Base-by-base conservation (phyloP, 139 green algal species). In the Chlorella sp. region DNA sequence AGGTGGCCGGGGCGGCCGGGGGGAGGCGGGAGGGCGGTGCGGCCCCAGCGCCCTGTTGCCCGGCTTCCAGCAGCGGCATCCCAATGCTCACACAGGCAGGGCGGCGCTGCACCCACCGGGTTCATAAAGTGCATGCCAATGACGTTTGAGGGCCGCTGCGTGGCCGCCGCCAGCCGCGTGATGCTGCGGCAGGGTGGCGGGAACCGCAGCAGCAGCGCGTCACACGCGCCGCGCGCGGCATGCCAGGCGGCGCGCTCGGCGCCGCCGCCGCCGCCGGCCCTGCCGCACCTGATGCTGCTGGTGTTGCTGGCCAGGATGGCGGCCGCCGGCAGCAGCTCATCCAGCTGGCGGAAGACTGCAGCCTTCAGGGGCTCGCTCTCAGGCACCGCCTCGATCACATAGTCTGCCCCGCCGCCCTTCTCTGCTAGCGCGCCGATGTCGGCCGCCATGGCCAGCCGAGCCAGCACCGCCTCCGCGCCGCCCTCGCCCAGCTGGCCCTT, bases 121-220 rank as follows among this genome's bases (percentile, higher is more conserved):
- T 97, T 96, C 90, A 95, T 97, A 79, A 94, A 94, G 73, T 95
- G 91, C 89, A 96, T 88, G 67, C 93, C 91, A 23, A 95, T 82
- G 61, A 97, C 91, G 42, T 86, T 64, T 56, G 93, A 74, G 3
- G 94, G 92, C 36, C 89, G 82, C 27, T n/a, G 67, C n/a, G 93
- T 98, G 29, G 80, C 89, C 9, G 91, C 83, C 3, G 91, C 95
- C 27, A 98, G 82, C 21, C 94, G 87, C 0, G 94, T 98, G 73
- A 98, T 97, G 62, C 89, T 96, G n/a, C n/a, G n/a, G n/a, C n/a
- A n/a, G n/a, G n/a, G n/a, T n/a, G n/a, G n/a, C n/a, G n/a, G n/a
- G n/a, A n/a, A n/a, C n/a, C n/a, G n/a, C n/a, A n/a, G n/a, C n/a
- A n/a, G n/a, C n/a, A n/a, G n/a, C n/a, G n/a, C n/a, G n/a, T n/a